Conservation (phyloP, 164 flowering plant genomes). For the Aristolochia fimbriata region DNA sequence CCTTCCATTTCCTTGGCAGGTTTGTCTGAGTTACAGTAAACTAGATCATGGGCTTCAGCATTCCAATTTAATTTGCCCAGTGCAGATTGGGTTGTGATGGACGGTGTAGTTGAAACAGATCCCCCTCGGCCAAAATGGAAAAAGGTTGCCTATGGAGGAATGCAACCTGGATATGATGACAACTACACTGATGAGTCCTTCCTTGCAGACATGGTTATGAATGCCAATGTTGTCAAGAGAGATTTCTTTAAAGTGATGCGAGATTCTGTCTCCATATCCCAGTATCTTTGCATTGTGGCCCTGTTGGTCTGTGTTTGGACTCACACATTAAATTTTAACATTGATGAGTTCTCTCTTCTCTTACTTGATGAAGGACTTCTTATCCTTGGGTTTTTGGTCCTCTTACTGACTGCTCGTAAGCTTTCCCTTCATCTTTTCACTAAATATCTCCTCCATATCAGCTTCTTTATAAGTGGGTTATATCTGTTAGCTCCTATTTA, state of each 20-base stretch:
- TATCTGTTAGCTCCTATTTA: constrained; percentile 78
- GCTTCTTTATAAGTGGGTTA: constrained; percentile 66
- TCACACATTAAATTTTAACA: constrained; percentile 46
- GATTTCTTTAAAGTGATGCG: constrained; percentile 39
- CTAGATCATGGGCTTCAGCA: no score
- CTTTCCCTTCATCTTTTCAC: constrained; percentile 43
- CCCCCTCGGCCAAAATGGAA: constrained; percentile 53
- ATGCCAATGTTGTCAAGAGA: constrained; percentile 75
- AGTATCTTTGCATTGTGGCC: constrained; percentile 76
- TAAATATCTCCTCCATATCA: constrained; percentile 51
- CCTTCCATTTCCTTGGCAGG: no score
- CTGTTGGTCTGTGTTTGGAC: constrained; percentile 88
- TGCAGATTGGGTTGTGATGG: constrained; percentile 10
- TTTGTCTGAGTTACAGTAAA: no score
- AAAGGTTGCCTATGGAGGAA: constrained; percentile 98
- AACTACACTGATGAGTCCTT: constrained; percentile 83
- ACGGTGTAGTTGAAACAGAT: constrained; percentile 7
- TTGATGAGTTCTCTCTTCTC: constrained; percentile 51
- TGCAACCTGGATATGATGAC: constrained; percentile 97
- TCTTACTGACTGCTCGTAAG: constrained; percentile 55
- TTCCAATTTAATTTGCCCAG: no score
- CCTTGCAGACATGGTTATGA: constrained; percentile 90
- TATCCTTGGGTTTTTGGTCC: constrained; percentile 58
- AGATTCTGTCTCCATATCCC: constrained; percentile 58
- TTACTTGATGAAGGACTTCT: constrained; percentile 57